A percentile compares a stretch with the other conserved stretches of the same genome.
Evolutionary conservation across 495 filamentous ascomycete genomes (phyloP).

Genomic region (Corynascus novoguineensis): DNA sequence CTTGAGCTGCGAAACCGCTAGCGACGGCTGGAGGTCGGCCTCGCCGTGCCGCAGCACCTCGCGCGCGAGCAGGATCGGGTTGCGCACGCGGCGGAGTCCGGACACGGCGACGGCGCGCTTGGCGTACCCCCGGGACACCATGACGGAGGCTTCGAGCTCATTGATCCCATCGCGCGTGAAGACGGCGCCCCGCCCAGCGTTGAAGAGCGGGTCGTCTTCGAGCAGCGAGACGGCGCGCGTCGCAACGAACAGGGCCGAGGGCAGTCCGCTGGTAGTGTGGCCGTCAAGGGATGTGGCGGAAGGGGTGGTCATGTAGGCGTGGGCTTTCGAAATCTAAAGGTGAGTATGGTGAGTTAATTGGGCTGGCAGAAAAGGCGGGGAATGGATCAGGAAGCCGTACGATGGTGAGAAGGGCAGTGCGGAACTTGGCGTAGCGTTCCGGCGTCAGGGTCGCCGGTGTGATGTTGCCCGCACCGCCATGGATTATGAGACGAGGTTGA

Average conservation of each 20-base stretch:
- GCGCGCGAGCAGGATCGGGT: constrained; percentile 70
- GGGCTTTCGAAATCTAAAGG: constrained; percentile 29
- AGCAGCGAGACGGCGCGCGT: constrained; percentile 70
- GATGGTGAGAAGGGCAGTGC: constrained; percentile 58
- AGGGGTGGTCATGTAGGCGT: constrained; percentile 34
- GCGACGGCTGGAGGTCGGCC: constrained; percentile 35
- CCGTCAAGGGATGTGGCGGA: constrained; percentile 7
- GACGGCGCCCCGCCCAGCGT: constrained; percentile 77
- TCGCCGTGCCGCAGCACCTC: constrained; percentile 64
- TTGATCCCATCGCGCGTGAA: constrained; percentile 77
- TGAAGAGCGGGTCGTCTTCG: constrained; percentile 81
- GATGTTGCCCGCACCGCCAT: constrained; percentile 84
- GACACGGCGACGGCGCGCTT: constrained; percentile 77
- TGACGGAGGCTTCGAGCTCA: constrained; percentile 86
- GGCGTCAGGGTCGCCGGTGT: constrained; percentile 60
- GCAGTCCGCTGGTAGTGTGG: constrained; percentile 49
- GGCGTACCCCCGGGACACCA: constrained; percentile 67
- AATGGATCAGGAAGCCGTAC: constrained; percentile 22
- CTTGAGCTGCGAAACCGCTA: neutral
- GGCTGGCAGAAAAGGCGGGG: neutral
- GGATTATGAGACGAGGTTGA: constrained; percentile 71
- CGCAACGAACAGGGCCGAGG: constrained; percentile 45
- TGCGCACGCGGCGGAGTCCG: constrained; percentile 63
- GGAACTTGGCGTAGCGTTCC: constrained; percentile 54
- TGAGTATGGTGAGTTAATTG: neutral